A percentile compares a stretch with the other conserved stretches of the same genome.
These are phyloP conservation scores for Globisporangium cederbergense DNA, from an alignment of 352 stramenopile species.

Conservation along the genomic window DNA sequence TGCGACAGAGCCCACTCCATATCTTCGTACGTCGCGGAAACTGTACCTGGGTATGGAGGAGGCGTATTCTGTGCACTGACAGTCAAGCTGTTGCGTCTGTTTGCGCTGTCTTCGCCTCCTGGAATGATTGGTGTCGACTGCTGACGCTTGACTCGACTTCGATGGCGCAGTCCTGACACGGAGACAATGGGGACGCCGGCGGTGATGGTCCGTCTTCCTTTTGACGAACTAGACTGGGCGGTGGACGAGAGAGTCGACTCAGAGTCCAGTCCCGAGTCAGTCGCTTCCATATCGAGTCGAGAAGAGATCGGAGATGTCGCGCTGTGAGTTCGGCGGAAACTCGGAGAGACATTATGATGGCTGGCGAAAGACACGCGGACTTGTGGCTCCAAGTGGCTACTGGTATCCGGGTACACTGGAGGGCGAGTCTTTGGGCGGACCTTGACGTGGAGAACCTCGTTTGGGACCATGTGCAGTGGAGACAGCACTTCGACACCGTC, in stretches of 20 bases:
- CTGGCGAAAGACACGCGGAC: slow-evolving; percentile 20
- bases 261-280: slow-evolving; percentile 6
- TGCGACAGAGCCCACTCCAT: slow-evolving; percentile 7
- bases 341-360: slow-evolving; percentile 12
- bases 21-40: slow-evolving; percentile 14
- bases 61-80: not conserved
- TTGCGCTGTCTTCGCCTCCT: slow-evolving; percentile 10
- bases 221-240: not conserved
- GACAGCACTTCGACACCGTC: slow-evolving; percentile 70
- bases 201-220: slow-evolving; percentile 8
- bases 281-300: not conserved
- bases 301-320: slow-evolving; percentile 2
- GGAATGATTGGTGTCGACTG: slow-evolving; percentile 21
- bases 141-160: slow-evolving; percentile 26
- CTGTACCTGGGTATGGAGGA: not conserved
- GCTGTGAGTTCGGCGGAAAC: slow-evolving; percentile 14
- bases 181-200: slow-evolving; percentile 11
- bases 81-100: slow-evolving; percentile 23
- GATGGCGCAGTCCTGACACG: slow-evolving; percentile 10
- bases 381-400: slow-evolving; percentile 18
- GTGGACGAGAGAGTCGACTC: slow-evolving; percentile 9
- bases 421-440: slow-evolving; percentile 53
- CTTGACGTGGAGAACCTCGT: slow-evolving; percentile 67
- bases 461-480: slow-evolving; percentile 64
- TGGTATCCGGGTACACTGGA: slow-evolving; percentile 21